Conservation (phyloP, 2,329 filamentous ascomycete species). For the Paecilomyces fulvus region DNA sequence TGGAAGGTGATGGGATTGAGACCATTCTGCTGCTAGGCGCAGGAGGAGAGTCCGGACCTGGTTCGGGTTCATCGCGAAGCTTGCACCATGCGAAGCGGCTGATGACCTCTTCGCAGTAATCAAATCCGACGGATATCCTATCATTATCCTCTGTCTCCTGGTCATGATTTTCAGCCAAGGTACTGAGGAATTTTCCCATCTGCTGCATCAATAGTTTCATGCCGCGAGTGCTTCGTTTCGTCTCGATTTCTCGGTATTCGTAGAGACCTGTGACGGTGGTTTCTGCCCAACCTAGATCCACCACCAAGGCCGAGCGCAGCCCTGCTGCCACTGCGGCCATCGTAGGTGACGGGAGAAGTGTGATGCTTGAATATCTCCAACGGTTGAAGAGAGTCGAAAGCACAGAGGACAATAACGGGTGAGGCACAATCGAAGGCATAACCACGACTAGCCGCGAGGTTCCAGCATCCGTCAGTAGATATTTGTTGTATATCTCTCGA, state of each 20-base stretch:
- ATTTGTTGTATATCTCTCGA: slow-evolving; percentile 74
- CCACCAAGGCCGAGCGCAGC: slow-evolving; percentile 71
- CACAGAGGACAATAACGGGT: slow-evolving; percentile 65
- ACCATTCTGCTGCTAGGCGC: slow-evolving; percentile 26
- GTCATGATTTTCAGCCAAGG: slow-evolving; percentile 11
- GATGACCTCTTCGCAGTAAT: slow-evolving; percentile 73
- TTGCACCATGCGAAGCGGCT: slow-evolving; percentile 71
- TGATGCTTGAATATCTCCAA: slow-evolving; percentile 72
- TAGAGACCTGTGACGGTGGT: slow-evolving; percentile 79
- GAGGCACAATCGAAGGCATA: slow-evolving; percentile 67
- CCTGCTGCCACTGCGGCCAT: slow-evolving; percentile 71
- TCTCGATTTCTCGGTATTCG: slow-evolving; percentile 75
- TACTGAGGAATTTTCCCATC: slow-evolving; percentile 44
- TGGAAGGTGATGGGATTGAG: slow-evolving; percentile 37
- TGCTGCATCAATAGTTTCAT: slow-evolving; percentile 63
- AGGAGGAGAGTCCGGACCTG: slow-evolving; percentile 3
- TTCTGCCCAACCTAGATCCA: slow-evolving; percentile 91
- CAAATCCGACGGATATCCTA: slow-evolving; percentile 52
- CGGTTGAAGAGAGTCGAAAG: slow-evolving; percentile 72
- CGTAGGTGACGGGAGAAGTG: slow-evolving; percentile 68
- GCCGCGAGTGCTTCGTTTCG: slow-evolving; percentile 62
- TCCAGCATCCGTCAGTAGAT: slow-evolving; percentile 52
- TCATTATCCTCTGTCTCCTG: slow-evolving; percentile 24
- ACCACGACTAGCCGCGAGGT: slow-evolving; percentile 66
- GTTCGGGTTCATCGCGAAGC: neutral